These are phyloP conservation scores for Lactifluus rugatus DNA, from an alignment of 768 basidiomycete genomes.

Conservation along the genomic window DNA sequence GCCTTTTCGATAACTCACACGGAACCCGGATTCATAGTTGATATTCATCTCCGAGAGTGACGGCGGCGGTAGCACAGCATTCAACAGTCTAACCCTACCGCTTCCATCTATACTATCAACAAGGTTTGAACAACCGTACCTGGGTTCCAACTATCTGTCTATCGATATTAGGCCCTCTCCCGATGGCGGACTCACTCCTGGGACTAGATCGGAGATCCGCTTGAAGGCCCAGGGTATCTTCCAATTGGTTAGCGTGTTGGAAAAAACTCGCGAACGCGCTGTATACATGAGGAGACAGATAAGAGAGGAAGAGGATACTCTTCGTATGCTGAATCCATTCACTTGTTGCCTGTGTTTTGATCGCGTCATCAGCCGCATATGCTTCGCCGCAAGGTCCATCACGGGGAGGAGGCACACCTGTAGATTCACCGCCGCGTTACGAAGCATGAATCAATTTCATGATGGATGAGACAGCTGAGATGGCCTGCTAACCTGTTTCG, in stretches of 20 bases:
- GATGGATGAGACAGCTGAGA: neutral
- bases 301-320: slow-evolving; percentile 46
- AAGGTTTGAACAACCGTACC: slow-evolving; percentile 66
- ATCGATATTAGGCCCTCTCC: slow-evolving; percentile 59
- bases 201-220: slow-evolving; percentile 57
- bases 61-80: slow-evolving; percentile 20
- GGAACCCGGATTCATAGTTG: slow-evolving; percentile 35
- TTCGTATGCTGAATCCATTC: slow-evolving; percentile 39
- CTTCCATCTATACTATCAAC: slow-evolving; percentile 56
- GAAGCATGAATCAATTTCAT: slow-evolving; percentile 18
- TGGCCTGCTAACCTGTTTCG: neutral
- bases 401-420: slow-evolving; percentile 17
- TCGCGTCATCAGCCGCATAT: slow-evolving; percentile 13
- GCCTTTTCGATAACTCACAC: neutral
- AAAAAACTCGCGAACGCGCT: slow-evolving; percentile 68
- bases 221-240: slow-evolving; percentile 62
- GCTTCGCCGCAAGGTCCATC: slow-evolving; percentile 18
- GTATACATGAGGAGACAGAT: slow-evolving; percentile 65
- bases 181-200: slow-evolving; percentile 55
- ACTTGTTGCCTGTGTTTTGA: neutral
- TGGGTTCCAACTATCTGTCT: slow-evolving; percentile 55
- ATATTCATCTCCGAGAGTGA: slow-evolving; percentile 36
- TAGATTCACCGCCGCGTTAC: slow-evolving; percentile 25
- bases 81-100: slow-evolving; percentile 45
- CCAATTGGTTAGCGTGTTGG: slow-evolving; percentile 58